phyloP scores from a whole-genome alignment of 495 filamentous ascomycete species.

The Neurospora hispaniola region DNA sequence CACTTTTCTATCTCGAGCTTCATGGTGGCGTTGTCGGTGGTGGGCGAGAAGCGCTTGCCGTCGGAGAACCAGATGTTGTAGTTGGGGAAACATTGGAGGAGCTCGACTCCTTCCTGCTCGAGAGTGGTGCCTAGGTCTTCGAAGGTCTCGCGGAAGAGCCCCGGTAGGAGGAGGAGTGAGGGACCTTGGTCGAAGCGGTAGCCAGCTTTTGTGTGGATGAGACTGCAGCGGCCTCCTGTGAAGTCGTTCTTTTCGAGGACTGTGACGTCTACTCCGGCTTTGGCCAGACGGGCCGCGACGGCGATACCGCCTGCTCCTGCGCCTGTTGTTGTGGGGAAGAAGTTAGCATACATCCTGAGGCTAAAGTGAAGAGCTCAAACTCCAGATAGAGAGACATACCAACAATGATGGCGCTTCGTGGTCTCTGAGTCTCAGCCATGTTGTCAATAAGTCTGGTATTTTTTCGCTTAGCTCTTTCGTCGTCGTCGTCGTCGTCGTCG shows the following conservation, averaged over 20 bases:
- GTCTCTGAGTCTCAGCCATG: not conserved
- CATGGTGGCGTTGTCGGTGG: slow-evolving; percentile 50
- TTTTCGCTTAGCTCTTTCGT: not conserved
- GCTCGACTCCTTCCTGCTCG: slow-evolving; percentile 45
- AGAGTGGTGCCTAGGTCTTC: slow-evolving; percentile 51
- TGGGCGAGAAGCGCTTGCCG: slow-evolving; percentile 45
- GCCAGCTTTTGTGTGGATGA: slow-evolving; percentile 40
- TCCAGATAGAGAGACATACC: not conserved
- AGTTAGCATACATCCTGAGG: not conserved
- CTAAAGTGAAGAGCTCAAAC: not conserved
- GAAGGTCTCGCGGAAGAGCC: slow-evolving; percentile 53
- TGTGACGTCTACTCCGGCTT: slow-evolving; percentile 52
- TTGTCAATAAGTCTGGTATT: not conserved
- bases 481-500: not conserved
- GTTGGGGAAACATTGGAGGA: slow-evolving; percentile 60
- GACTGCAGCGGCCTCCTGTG: slow-evolving; percentile 53
- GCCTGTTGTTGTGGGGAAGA: slow-evolving; percentile 26
- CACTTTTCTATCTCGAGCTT: slow-evolving; percentile 55
- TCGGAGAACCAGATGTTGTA: slow-evolving; percentile 52
- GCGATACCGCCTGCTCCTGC: slow-evolving; percentile 59
- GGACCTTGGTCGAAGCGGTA: slow-evolving; percentile 65
- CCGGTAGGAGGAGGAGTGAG: slow-evolving; percentile 56
- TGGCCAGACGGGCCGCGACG: slow-evolving; percentile 55
- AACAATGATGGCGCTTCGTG: slow-evolving; percentile 6
- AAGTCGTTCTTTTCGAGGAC: slow-evolving; percentile 60